Conservation (phyloP, 2,329 filamentous ascomycete species). For the Talaromyces pinophilus region DNA sequence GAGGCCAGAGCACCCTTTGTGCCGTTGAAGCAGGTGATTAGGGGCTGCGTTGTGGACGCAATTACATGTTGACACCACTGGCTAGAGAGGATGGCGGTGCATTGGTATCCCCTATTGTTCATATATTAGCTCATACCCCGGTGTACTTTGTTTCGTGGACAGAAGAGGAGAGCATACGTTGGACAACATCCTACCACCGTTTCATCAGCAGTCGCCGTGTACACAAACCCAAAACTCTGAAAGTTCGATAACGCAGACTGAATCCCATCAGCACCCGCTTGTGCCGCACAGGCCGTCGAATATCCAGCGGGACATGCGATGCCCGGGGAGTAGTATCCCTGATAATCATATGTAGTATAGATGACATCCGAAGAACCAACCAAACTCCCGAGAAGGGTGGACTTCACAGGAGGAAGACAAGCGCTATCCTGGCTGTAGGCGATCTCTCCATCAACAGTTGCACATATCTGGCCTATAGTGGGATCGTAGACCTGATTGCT, state of each 20-base stretch:
- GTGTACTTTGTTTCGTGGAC: not conserved
- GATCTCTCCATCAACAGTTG: not conserved
- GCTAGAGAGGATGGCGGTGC: not conserved
- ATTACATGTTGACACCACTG: conserved; percentile 10
- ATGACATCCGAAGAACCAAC: not conserved
- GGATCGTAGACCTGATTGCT: not conserved
- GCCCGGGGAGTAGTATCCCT: conserved; percentile 11
- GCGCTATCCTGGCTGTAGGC: not conserved
- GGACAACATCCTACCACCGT: conserved; percentile 19
- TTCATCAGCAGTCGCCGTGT: not conserved
- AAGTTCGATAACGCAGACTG: not conserved
- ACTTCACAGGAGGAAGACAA: conserved; percentile 3
- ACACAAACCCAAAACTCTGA: conserved; percentile 11
- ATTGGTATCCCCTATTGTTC: not conserved
- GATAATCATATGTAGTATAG: not conserved
- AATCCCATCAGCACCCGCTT: conserved; percentile 2
- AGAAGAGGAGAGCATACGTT: not conserved
- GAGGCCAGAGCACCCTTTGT: not conserved
- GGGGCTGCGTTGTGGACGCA: not conserved
- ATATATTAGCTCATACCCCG: not conserved
- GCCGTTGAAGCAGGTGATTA: conserved; percentile 7
- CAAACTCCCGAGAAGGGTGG: not conserved
- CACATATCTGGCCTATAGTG: not conserved
- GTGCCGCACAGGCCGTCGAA: conserved; percentile 16
- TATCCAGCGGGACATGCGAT: conserved; percentile 15